These are phyloP conservation scores for Rhodocollybia butyracea DNA, from an alignment of 768 basidiomycete species.

Conservation along the genomic window DNA sequence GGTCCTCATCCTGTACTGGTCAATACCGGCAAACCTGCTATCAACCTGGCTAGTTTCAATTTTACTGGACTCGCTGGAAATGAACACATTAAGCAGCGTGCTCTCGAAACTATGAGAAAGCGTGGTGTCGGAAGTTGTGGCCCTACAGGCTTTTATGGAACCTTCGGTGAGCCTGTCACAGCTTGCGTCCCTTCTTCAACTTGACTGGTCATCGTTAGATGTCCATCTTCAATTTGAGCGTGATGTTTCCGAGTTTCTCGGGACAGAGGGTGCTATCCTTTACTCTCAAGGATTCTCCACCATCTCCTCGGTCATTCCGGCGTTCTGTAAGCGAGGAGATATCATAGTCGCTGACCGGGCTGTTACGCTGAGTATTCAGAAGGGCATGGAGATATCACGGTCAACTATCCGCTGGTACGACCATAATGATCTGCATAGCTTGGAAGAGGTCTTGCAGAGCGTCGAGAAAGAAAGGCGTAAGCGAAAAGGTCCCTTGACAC, in stretches of 20 bases:
- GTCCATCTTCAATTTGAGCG: constrained; percentile 89
- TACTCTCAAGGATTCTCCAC: constrained; percentile 95
- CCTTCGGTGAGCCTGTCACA: constrained; percentile 61
- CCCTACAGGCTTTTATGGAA: constrained; percentile 96
- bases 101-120: constrained; percentile 78
- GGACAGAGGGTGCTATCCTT: constrained; percentile 84
- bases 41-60: constrained; percentile 89
- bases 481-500: constrained; percentile 74
- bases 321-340: constrained; percentile 96
- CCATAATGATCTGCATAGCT: constrained; percentile 88
- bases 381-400: constrained; percentile 91
- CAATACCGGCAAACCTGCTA: constrained; percentile 66
- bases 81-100: constrained; percentile 81
- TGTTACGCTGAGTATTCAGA: constrained; percentile 94
- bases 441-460: constrained; percentile 82
- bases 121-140: constrained; percentile 96
- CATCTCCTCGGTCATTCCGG: constrained; percentile 90
- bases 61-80: constrained; percentile 89
- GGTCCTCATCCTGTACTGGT: constrained; percentile 81
- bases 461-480: constrained; percentile 90
- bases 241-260: constrained; percentile 88
- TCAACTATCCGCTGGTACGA: constrained; percentile 94
- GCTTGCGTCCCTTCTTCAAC: not conserved
- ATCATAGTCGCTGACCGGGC: constrained; percentile 97
- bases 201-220: constrained; percentile 46